Conservation (phyloP, 306 rosid genomes). For the Prunus kanzakura region DNA sequence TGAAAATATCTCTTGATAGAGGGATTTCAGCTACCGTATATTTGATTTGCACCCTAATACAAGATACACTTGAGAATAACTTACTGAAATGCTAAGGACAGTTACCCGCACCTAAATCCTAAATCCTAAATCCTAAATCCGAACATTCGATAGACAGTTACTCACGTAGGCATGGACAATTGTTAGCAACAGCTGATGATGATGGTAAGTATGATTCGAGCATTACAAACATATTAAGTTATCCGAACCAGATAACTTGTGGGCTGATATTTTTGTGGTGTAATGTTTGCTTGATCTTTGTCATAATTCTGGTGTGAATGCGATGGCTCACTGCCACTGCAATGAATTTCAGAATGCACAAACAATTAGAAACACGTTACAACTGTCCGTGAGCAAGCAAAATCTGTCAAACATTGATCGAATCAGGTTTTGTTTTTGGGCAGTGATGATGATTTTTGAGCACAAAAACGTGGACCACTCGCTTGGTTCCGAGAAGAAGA, state of each 20-base stretch:
- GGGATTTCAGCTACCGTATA: not conserved
- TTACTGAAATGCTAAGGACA: too few species aligned
- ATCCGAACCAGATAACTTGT: not conserved
- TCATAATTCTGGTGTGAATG: not conserved
- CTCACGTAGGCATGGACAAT: too few species aligned
- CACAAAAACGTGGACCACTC: not conserved
- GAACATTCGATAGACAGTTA: rapidly evolving
- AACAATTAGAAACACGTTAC: not conserved
- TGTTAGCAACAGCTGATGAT: too few species aligned
- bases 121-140: too few species aligned
- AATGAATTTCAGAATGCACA: not conserved
- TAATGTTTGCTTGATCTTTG: too few species aligned
- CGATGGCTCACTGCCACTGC: not conserved
- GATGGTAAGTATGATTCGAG: too few species aligned
- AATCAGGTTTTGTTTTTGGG: too few species aligned
- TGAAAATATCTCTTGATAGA: not conserved
- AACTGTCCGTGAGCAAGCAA: not conserved
- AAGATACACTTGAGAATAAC: too few species aligned
- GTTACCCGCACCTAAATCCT: too few species aligned
- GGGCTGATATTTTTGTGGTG: not conserved
- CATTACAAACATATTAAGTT: too few species aligned
- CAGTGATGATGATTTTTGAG: not conserved
- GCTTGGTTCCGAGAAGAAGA: not conserved
- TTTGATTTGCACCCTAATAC: too few species aligned
- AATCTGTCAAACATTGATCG: too few species aligned